phyloP scores from a whole-genome alignment of 176 grass and related monocot species.

The Oropetium thomaeum region DNA sequence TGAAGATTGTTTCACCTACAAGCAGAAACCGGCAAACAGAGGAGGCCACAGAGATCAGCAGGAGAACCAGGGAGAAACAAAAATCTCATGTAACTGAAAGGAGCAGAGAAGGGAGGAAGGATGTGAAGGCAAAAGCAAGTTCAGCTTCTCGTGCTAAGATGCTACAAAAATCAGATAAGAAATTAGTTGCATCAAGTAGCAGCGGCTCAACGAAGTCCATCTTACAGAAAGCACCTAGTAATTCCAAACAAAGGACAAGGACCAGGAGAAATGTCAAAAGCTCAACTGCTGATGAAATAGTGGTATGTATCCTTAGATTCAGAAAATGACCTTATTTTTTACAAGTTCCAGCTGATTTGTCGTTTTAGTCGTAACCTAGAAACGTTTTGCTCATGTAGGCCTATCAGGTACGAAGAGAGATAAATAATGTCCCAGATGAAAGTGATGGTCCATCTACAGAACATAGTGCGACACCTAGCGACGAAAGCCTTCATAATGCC shows the following conservation, averaged over 20 bases:
- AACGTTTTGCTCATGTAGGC: slow-evolving; percentile 35
- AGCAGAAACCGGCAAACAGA: slow-evolving; percentile 24
- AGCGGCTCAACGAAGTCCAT: slow-evolving; percentile 5
- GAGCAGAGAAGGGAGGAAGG: slow-evolving; percentile 46
- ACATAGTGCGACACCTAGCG: slow-evolving; percentile 31
- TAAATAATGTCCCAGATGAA: slow-evolving; percentile 21
- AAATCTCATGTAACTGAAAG: slow-evolving; percentile 28
- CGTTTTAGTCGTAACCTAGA: background rate
- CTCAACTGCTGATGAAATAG: slow-evolving; percentile 30
- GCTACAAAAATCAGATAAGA: slow-evolving; percentile 32
- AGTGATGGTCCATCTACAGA: slow-evolving; percentile 39
- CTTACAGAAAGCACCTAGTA: slow-evolving; percentile 11
- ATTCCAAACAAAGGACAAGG: slow-evolving; percentile 33
- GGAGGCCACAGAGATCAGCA: slow-evolving; percentile 6
- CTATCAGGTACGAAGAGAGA: slow-evolving; percentile 41
- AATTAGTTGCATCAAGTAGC: slow-evolving; percentile 37
- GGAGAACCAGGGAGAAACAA: slow-evolving; percentile 32
- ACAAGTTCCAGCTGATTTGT: slow-evolving; percentile 3
- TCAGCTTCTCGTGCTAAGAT: slow-evolving; percentile 17
- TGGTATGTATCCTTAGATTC: slow-evolving; percentile 42
- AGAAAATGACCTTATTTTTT: background rate
- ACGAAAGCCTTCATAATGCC: slow-evolving; percentile 31
- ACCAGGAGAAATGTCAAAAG: slow-evolving; percentile 36
- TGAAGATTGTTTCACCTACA: slow-evolving; percentile 19
- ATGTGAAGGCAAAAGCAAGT: slow-evolving; percentile 29